phyloP scores from a whole-genome alignment of 305 asterid genomes.

The Andrographis paniculata region DNA sequence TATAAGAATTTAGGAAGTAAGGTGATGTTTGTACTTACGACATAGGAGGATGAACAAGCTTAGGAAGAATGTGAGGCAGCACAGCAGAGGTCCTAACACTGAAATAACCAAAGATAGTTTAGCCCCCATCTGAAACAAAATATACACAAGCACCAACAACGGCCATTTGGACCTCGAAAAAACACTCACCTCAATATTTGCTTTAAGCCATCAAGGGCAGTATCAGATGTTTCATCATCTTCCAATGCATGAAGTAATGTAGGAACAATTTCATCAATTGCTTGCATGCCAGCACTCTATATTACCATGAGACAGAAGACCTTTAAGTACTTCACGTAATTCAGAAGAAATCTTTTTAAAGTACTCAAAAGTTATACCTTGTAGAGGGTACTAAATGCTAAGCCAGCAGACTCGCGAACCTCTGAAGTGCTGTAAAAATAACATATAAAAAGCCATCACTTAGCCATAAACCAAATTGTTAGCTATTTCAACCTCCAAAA shows the following conservation, averaged over 20 bases:
- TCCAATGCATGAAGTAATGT: slow-evolving; percentile 94
- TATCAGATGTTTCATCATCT: slow-evolving; percentile 79
- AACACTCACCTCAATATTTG: slow-evolving; percentile 76
- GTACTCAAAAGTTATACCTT: slow-evolving; percentile 49
- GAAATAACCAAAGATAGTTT: slow-evolving; percentile 21
- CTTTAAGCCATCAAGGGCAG: slow-evolving; percentile 98
- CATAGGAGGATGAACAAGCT: slow-evolving; percentile 90
- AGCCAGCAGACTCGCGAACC: slow-evolving; percentile 96
- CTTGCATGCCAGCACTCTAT: slow-evolving; percentile 99
- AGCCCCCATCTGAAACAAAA: slow-evolving; percentile 15
- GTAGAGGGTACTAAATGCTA: slow-evolving; percentile 95
- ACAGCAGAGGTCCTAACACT: slow-evolving; percentile 98
- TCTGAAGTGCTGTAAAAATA: slow-evolving; percentile 47
- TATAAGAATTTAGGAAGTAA: slow-evolving; percentile 14
- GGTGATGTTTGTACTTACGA: slow-evolving; percentile 52
- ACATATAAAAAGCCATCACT: slow-evolving; percentile 17
- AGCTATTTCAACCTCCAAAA: slow-evolving; percentile 17
- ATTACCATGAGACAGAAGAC: slow-evolving; percentile 10
- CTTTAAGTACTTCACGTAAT: slow-evolving; percentile 13
- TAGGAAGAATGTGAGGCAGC: slow-evolving; percentile 97
- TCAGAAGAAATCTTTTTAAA: slow-evolving; percentile 12
- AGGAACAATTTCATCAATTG: slow-evolving; percentile 98
- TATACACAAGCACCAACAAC: slow-evolving; percentile 11
- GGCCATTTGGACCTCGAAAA: not conserved
- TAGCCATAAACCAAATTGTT: slow-evolving; percentile 9